A percentile compares a stretch with the other conserved stretches of the same genome.
Conservation (phyloP, 345 rosid genomes). For the Arabis hirsuta region DNA sequence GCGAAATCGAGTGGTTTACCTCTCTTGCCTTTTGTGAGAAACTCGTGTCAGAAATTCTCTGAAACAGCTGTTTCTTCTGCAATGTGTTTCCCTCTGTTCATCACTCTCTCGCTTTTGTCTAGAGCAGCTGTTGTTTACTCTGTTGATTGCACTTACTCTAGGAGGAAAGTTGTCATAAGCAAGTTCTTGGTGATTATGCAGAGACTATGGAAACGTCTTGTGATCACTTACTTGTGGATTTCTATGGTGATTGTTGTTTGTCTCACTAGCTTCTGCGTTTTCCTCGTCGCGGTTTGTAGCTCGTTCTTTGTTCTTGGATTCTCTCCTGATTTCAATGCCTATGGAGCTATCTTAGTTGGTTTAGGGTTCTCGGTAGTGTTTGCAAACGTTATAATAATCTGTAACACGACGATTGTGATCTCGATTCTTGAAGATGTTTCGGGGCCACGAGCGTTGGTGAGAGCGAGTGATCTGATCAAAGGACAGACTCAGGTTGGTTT, state of each 20-base stretch:
- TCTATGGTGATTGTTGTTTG: conserved; percentile 66
- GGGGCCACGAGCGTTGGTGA: conserved; percentile 69
- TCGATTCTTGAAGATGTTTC: conserved; percentile 89
- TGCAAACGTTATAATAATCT: conserved; percentile 71
- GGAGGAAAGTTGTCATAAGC: conserved; percentile 49
- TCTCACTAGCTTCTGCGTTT: conserved; percentile 64
- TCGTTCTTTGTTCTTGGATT: conserved; percentile 57
- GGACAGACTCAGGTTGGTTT: conserved; percentile 95
- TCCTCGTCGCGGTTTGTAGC: conserved; percentile 63
- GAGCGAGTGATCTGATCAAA: conserved; percentile 66
- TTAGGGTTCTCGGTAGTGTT: conserved; percentile 78
- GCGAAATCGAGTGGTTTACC: conserved; percentile 82
- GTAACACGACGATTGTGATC: conserved; percentile 72
- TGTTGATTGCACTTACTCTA: conserved; percentile 78
- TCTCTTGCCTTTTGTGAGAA: conserved; percentile 59
- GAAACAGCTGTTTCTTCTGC: conserved; percentile 71
- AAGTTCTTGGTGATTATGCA: conserved; percentile 56
- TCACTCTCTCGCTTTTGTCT: conserved; percentile 64
- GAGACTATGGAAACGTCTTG: conserved; percentile 73
- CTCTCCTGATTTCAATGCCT: conserved; percentile 59
- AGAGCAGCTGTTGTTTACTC: conserved; percentile 81
- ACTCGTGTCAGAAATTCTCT: conserved; percentile 67
- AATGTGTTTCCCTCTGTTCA: conserved; percentile 76
- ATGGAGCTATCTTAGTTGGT: conserved; percentile 60
- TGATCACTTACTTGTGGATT: conserved; percentile 70